Evolutionary conservation across 2,329 filamentous ascomycete species (phyloP).

Genomic region (Capronia epimyces): DNA sequence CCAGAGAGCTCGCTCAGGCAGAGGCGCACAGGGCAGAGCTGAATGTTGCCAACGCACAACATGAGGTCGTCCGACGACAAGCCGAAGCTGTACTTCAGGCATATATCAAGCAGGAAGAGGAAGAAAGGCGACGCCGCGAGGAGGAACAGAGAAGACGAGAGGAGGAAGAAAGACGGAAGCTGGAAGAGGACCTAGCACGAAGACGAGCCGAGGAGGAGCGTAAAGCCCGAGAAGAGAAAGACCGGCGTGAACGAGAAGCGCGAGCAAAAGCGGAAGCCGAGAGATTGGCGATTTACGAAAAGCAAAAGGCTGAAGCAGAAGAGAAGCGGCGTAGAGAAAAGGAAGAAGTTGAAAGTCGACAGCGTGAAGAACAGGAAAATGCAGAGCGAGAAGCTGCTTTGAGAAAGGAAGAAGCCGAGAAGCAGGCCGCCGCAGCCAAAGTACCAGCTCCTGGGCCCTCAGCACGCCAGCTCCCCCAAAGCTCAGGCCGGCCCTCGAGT

Average conservation of each 20-base stretch:
- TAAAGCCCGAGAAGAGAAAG: constrained; percentile 36
- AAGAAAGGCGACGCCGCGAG: constrained; percentile 25
- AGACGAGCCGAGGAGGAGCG: constrained; percentile 37
- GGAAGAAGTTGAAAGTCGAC: constrained; percentile 33
- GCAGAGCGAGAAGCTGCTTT: constrained; percentile 25
- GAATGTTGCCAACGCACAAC: constrained; percentile 58
- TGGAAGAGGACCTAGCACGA: constrained; percentile 32
- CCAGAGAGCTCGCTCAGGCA: constrained; percentile 58
- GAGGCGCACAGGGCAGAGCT: constrained; percentile 61
- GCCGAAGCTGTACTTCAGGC: constrained; percentile 51
- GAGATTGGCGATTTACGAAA: constrained; percentile 47
- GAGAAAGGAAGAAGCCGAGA: constrained; percentile 11
- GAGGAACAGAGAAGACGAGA: constrained; percentile 36
- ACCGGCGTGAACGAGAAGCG: constrained; percentile 38
- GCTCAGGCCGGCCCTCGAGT: neutral
- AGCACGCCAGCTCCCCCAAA: neutral
- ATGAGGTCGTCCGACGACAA: constrained; percentile 57
- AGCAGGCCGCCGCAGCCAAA: constrained; percentile 13
- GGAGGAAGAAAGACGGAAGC: constrained; percentile 34
- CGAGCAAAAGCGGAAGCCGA: constrained; percentile 41
- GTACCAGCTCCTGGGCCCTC: neutral
- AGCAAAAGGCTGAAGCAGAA: constrained; percentile 42
- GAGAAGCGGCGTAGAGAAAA: constrained; percentile 34
- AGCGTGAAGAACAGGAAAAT: constrained; percentile 31
- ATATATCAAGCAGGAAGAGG: constrained; percentile 37